phyloP scores from a whole-genome alignment of 225 moss, liverwort and hornwort species.

The Bryum argenteum region DNA sequence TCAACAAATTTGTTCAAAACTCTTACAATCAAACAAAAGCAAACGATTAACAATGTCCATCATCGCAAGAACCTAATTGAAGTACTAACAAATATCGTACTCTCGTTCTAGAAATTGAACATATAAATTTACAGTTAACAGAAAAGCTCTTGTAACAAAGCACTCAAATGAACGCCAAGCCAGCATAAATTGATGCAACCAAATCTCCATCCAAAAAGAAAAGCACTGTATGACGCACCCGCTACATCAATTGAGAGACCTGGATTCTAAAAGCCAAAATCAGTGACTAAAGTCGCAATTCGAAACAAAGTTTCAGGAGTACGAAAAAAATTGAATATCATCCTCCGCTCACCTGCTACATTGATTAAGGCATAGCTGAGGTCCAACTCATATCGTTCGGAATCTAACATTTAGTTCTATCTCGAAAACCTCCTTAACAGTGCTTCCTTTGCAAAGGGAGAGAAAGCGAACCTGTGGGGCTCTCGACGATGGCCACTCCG shows the following conservation, averaged over 20 bases:
- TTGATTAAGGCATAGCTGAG: neutral
- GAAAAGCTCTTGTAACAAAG: slow-evolving; percentile 4
- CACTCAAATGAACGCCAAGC: neutral
- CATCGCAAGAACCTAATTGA: neutral
- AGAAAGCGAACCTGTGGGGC: slow-evolving; percentile 70
- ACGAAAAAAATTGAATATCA: neutral
- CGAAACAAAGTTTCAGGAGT: neutral
- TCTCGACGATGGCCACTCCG: slow-evolving; percentile 90
- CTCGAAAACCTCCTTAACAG: neutral
- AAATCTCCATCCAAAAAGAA: neutral
- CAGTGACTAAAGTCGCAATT: slow-evolving; percentile 2
- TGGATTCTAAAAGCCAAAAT: slow-evolving; percentile 8
- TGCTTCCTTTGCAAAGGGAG: neutral
- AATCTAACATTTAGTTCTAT: neutral
- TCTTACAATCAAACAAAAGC: neutral
- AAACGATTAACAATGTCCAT: neutral
- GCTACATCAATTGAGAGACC: slow-evolving; percentile 2
- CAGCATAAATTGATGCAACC: neutral
- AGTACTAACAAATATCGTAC: neutral
- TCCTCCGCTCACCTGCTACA: neutral
- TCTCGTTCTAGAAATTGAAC: neutral
- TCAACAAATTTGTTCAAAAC: neutral
- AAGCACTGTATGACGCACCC: neutral
- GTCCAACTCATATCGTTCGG: neutral
- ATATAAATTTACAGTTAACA: neutral